These are phyloP conservation scores for Fraxinus baroniana DNA, from an alignment of 305 asterid genomes.

Conservation along the genomic window DNA sequence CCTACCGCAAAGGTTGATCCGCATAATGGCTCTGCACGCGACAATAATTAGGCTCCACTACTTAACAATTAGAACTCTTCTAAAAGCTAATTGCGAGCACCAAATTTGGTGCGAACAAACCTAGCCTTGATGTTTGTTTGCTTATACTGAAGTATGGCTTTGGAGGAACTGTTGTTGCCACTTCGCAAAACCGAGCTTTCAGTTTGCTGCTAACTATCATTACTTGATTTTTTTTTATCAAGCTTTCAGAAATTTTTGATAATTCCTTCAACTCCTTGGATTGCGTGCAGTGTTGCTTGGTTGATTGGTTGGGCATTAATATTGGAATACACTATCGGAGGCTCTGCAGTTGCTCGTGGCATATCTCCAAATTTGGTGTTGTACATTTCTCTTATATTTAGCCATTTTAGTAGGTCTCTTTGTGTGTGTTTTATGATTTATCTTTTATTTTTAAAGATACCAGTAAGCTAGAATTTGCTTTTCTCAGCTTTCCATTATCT, in stretches of 20 bases:
- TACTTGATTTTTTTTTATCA: neutral
- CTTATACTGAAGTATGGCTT: neutral
- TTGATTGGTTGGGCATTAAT: conserved; percentile 89
- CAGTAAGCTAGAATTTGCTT: neutral
- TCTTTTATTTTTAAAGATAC: conserved; percentile 4
- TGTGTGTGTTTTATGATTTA: conserved; percentile 10
- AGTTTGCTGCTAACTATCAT: conserved; percentile 1
- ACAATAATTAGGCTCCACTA: neutral
- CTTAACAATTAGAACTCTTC: neutral
- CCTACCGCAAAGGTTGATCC: neutral
- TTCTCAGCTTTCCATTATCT: neutral
- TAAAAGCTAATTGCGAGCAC: neutral
- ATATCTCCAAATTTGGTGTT: conserved; percentile 91
- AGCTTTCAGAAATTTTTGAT: neutral
- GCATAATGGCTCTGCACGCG: neutral
- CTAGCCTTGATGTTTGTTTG: neutral
- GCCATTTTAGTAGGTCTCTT: conserved; percentile 3
- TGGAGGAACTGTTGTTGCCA: neutral
- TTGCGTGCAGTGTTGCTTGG: conserved; percentile 79
- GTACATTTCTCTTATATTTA: conserved; percentile 20
- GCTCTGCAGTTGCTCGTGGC: conserved; percentile 98
- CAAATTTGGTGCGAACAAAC: conserved; percentile 12
- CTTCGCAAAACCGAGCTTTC: neutral
- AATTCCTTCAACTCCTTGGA: conserved; percentile 10
- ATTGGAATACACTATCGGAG: conserved; percentile 93